Evolutionary conservation across 352 stramenopile species (phyloP), one percentile per base, ranked within the genome.

Genomic region (Detonula confervacea): DNA sequence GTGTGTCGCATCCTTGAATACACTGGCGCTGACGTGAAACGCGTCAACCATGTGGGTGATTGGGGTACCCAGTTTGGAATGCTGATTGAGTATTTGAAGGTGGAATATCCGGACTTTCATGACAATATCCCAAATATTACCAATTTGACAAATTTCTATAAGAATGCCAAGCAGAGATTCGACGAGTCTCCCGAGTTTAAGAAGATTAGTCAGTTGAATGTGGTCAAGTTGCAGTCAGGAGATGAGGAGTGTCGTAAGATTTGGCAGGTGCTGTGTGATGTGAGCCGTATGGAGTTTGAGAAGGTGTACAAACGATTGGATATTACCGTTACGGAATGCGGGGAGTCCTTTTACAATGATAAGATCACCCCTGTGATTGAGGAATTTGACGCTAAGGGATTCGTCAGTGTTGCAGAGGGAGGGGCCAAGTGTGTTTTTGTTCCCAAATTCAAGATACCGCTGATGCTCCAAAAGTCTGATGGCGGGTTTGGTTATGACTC

Each of bases 11-110:
- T 97, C 37, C 84, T 98, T 29, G 95, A 97, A 87, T 97, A 96
- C 83, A 86, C 80, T 14, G 94, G 94, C 42, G 84, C 95, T 65
- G 81, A 95, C 22, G 95, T 97, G 1, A 68, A 90, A 47, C 85
- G 95, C 47, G 76, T 97, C 30, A 98, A 98, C 81, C 96, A 98
- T 69, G 94, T 98, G 12, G 96, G 95, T 39, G 96, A 98, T 86
- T 99, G 97, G 80, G 95, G 95, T 46, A 99, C 97, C 18, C 97
- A 99, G 87, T 99, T 99, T 80, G 98, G 97, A 47, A 99, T 99
- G 98, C 92, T 99, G 11, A 99, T 99, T 87, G 96, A 97, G 81
- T 97, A 99, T 87, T 91, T 99, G 54, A 98, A 97, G 63, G 97
- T 99, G 79, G 96, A 96, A 73, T 98, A 98, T 88, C 94, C 97